Conservation (phyloP, 2,329 filamentous ascomycete genomes). For the Teratosphaeria viscida region DNA sequence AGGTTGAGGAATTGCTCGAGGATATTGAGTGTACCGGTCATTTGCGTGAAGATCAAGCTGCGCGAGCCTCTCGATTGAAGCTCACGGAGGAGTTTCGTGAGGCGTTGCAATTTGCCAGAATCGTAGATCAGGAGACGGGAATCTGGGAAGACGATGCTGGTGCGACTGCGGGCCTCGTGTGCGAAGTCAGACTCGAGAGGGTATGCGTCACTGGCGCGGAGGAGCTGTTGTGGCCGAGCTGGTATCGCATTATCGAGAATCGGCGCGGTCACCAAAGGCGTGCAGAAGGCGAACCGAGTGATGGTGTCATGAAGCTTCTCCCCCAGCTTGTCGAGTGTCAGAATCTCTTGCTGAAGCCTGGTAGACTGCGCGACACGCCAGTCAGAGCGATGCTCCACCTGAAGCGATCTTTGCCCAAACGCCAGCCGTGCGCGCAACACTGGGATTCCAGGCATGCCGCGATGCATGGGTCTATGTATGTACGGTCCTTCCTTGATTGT, state of each 20-base stretch:
- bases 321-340: constrained; percentile 63
- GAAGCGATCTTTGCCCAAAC: constrained; percentile 12
- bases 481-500: constrained; percentile 15
- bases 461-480: constrained; percentile 1
- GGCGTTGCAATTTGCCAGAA: constrained; percentile 86
- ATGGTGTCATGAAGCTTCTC: constrained; percentile 63
- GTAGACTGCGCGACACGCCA: constrained; percentile 13
- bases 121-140: constrained; percentile 95
- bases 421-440: constrained; percentile 10
- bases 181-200: constrained; percentile 62
- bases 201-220: constrained; percentile 16
- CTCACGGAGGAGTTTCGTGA: constrained; percentile 75
- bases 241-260: constrained; percentile 19
- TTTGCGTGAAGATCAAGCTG: constrained; percentile 96
- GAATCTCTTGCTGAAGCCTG: constrained; percentile 25
- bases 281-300: constrained; percentile 83
- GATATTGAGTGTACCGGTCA: constrained; percentile 97
- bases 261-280: constrained; percentile 71
- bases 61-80: constrained; percentile 85
- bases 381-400: constrained; percentile 19
- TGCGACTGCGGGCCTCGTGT: constrained; percentile 83
- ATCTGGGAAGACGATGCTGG: constrained; percentile 94
- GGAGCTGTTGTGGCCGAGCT: constrained; percentile 12
- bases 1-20: constrained; percentile 97
- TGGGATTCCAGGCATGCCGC: neutral